These are phyloP conservation scores for Blastocystis sp. DNA, from an alignment of 352 stramenopile genomes.

Conservation along the genomic window DNA sequence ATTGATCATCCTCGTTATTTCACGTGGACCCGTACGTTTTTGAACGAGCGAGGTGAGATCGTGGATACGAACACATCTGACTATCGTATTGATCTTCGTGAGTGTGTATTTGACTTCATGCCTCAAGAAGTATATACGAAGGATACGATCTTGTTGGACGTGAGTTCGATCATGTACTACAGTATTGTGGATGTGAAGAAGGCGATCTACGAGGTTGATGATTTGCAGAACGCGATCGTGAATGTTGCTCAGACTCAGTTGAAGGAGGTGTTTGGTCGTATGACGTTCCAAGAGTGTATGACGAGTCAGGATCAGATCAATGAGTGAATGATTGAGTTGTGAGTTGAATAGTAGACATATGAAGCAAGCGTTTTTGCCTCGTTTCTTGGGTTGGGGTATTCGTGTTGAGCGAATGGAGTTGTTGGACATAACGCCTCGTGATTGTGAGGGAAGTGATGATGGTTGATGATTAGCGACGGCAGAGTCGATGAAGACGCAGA, in stretches of 20 bases:
- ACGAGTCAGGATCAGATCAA: slow-evolving; percentile 72
- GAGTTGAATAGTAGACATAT: slow-evolving; percentile 69
- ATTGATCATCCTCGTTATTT: slow-evolving; percentile 71
- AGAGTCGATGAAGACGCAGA: slow-evolving; percentile 73
- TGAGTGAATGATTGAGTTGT: slow-evolving; percentile 48
- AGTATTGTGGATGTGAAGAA: slow-evolving; percentile 73
- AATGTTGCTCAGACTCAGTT: slow-evolving; percentile 73
- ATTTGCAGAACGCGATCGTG: slow-evolving; percentile 71
- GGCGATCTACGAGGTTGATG: slow-evolving; percentile 73
- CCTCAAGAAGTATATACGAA: slow-evolving; percentile 73
- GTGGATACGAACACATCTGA: slow-evolving; percentile 56
- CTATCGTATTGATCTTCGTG: slow-evolving; percentile 72
- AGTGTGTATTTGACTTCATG: slow-evolving; percentile 72
- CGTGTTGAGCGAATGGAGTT: slow-evolving; percentile 73
- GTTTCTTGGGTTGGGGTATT: slow-evolving; percentile 72
- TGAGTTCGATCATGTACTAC: slow-evolving; percentile 73
- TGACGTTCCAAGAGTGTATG: slow-evolving; percentile 73
- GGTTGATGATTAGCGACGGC: slow-evolving; percentile 60
- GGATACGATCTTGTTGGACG: slow-evolving; percentile 70
- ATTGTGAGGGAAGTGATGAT: not conserved
- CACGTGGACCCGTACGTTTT: slow-evolving; percentile 69
- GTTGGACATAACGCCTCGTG: slow-evolving; percentile 71
- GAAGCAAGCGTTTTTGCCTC: slow-evolving; percentile 71
- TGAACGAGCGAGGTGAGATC: slow-evolving; percentile 58
- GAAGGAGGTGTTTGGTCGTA: slow-evolving; percentile 73